These are phyloP conservation scores for Aschersonia sp. DNA, from an alignment of 2,329 filamentous ascomycete species.

Conservation along the genomic window DNA sequence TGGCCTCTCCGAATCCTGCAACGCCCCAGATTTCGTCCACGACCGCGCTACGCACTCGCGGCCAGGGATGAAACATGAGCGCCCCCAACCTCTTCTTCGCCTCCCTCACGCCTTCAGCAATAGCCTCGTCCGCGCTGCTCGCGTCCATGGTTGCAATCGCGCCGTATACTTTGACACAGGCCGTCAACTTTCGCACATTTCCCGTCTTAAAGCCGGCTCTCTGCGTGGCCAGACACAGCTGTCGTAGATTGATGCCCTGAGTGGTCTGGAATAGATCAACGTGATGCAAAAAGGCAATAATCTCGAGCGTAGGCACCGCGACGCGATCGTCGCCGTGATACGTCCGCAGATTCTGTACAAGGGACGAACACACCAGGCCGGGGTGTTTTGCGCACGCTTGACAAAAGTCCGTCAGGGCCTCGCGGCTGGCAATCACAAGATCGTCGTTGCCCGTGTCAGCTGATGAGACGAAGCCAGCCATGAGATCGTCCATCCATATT, in stretches of 20 bases:
- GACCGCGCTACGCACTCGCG: conserved; percentile 48
- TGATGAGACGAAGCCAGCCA: conserved; percentile 57
- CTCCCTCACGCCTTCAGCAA: conserved; percentile 15
- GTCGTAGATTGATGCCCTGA: conserved; percentile 28
- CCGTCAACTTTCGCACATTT: conserved; percentile 68
- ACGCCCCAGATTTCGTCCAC: conserved; percentile 46
- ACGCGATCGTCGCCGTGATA: conserved; percentile 52
- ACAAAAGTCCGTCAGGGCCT: conserved; percentile 46
- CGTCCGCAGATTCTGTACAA: conserved; percentile 38
- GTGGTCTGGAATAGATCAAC: conserved; percentile 31
- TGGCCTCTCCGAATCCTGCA: conserved; percentile 13
- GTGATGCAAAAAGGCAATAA: conserved; percentile 65
- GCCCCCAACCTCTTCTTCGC: conserved; percentile 55
- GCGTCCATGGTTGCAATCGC: conserved; percentile 33
- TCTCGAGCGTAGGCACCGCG: conserved; percentile 61
- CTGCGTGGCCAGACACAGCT: conserved; percentile 56
- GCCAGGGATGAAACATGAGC: conserved; percentile 72
- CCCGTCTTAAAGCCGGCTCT: conserved; percentile 71
- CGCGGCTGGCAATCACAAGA: conserved; percentile 53
- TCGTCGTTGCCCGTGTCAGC: conserved; percentile 68
- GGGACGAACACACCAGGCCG: conserved; percentile 30
- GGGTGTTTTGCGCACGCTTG: conserved; percentile 22
- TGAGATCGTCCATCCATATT: conserved; percentile 34
- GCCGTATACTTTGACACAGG: conserved; percentile 67
- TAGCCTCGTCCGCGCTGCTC: conserved; percentile 18